A percentile compares a stretch with the other conserved stretches of the same genome.
These are phyloP conservation scores for Eucalyptus tenuipes DNA, from an alignment of 345 rosid species.

Conservation along the genomic window DNA sequence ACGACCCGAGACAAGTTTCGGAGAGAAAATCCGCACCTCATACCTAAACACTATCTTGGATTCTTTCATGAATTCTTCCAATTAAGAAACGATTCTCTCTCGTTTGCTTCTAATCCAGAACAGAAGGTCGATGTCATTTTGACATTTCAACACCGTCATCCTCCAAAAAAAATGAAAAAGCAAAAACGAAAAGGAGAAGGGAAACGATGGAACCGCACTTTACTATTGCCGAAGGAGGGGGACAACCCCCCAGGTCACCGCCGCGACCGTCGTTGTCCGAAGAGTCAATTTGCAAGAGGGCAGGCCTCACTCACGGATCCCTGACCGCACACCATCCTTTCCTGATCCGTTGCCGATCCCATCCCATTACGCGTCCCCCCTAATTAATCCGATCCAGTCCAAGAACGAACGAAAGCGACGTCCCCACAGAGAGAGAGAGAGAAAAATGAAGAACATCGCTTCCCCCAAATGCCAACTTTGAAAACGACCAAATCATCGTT, in stretches of 20 bases:
- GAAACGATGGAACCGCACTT: background rate
- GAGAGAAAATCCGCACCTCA: background rate
- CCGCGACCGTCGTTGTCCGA: background rate
- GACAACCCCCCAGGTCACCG: background rate
- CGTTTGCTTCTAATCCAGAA: background rate
- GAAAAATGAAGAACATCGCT: too few relatives aligned
- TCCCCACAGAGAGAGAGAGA: background rate
- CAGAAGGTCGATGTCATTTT: background rate
- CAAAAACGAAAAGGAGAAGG: background rate
- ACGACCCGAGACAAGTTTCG: background rate
- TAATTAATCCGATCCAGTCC: background rate
- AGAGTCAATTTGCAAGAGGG: background rate
- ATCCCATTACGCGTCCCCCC: background rate
- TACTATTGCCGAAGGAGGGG: background rate
- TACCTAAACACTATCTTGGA: background rate
- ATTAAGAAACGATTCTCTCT: background rate
- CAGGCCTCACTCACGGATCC: background rate
- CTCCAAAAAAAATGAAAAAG: background rate
- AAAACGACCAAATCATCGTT: background rate
- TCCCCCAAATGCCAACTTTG: background rate
- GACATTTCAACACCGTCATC: background rate
- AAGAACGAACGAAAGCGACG: background rate
- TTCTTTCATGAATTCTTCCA: background rate
- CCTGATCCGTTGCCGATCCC: background rate
- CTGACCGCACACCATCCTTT: background rate